phyloP scores from a whole-genome alignment of 2,329 filamentous ascomycete species.

The Byssoonygena ceratinophila region DNA sequence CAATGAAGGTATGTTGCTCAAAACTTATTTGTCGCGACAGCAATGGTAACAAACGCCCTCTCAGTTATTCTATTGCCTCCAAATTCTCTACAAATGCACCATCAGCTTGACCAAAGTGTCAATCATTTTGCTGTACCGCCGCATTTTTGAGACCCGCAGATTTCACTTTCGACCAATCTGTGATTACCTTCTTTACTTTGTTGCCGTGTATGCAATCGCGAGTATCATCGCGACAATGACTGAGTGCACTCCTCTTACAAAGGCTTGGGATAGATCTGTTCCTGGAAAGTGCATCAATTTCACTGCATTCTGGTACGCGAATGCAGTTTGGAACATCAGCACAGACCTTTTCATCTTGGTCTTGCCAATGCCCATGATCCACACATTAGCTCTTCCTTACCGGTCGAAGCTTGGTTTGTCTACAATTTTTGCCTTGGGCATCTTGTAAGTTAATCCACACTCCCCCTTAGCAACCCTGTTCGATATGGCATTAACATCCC shows the following conservation, averaged over 20 bases:
- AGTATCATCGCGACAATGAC: slow-evolving; percentile 40
- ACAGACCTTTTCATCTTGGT: slow-evolving; percentile 29
- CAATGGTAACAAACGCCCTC: background rate
- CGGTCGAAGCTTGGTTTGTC: slow-evolving; percentile 44
- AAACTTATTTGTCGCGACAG: background rate
- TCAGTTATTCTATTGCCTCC: slow-evolving; percentile 43
- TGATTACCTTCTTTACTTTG: slow-evolving; percentile 34
- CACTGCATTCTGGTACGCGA: slow-evolving; percentile 42
- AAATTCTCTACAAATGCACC: slow-evolving; percentile 46
- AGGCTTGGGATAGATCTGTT: slow-evolving; percentile 39
- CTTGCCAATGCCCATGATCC: slow-evolving; percentile 27
- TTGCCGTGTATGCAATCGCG: slow-evolving; percentile 40
- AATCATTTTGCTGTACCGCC: slow-evolving; percentile 45
- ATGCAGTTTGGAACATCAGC: slow-evolving; percentile 32
- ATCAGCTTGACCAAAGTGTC: slow-evolving; percentile 46
- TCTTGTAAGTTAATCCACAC: slow-evolving; percentile 24
- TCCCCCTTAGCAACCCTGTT: background rate
- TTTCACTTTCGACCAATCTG: slow-evolving; percentile 42
- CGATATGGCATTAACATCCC: slow-evolving; percentile 1
- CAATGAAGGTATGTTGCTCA: slow-evolving; percentile 20
- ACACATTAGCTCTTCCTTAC: slow-evolving; percentile 22
- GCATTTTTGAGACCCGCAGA: slow-evolving; percentile 41
- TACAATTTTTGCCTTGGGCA: slow-evolving; percentile 30
- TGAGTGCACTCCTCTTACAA: slow-evolving; percentile 42
- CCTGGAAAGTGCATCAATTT: slow-evolving; percentile 38